Evolutionary conservation across 2,329 filamentous ascomycete genomes (phyloP).

Genomic region (Periglandula ipomoeae): DNA sequence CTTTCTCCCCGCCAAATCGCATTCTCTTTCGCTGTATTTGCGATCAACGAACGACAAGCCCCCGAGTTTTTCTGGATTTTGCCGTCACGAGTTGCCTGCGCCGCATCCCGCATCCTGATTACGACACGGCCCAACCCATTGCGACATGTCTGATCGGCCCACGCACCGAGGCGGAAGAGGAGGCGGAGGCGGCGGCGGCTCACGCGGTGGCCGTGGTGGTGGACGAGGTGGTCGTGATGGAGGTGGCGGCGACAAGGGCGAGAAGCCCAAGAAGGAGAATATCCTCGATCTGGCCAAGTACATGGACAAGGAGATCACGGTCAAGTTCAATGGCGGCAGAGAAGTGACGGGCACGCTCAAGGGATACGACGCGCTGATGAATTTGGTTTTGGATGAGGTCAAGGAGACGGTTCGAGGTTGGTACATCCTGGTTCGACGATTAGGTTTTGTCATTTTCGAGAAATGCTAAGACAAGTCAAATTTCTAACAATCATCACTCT

Average conservation of each 20-base stretch:
- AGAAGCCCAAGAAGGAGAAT: constrained; percentile 95
- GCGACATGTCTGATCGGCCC: constrained; percentile 42
- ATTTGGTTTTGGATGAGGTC: constrained; percentile 90
- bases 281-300: constrained; percentile 94
- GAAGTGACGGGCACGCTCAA: constrained; percentile 88
- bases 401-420: constrained; percentile 81
- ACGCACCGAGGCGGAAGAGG: constrained; percentile 35
- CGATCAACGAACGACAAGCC: neutral
- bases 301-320: constrained; percentile 89
- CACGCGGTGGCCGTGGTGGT: constrained; percentile 18
- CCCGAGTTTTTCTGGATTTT: too few species aligned
- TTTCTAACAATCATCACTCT: neutral
- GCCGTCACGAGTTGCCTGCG: neutral
- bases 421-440: constrained; percentile 11
- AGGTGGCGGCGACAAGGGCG: constrained; percentile 41
- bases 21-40: neutral
- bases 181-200: constrained; percentile 34
- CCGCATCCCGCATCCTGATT: too few species aligned
- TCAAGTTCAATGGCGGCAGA: constrained; percentile 93
- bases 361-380: constrained; percentile 96
- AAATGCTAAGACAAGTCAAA: neutral
- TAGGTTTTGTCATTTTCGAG: neutral
- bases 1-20: neutral
- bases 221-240: constrained; percentile 36
- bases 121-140: constrained; percentile 11